Evolutionary conservation across 495 filamentous ascomycete genomes (phyloP), one percentile per base, ranked within the genome.

Genomic region (Trichoderma erinaceum): DNA sequence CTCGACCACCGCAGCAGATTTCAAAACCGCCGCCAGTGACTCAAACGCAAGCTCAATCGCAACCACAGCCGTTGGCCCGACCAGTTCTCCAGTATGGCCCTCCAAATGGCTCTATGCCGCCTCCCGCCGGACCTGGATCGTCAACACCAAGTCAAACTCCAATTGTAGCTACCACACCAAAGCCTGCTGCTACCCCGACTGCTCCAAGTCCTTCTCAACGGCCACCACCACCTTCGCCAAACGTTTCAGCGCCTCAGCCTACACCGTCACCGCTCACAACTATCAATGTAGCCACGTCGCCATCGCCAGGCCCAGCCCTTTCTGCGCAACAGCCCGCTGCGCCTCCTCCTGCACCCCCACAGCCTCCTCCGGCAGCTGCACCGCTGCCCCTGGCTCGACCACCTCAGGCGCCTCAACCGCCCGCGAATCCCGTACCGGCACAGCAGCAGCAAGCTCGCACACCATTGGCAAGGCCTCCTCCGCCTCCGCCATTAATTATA

Each of bases 61-160:
- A 66, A 13, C 43, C 65, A 18, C 65, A 66, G 6, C 65, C 65
- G 65, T 41, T 32, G 8, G 15, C 77, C 41, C 84, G 86, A 41
- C 88, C 88, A 16, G 84, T 91, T 70, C 79, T 91, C 44, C 90
- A 92, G 71, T 92, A 92, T 75, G 87, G 87, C 2, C 88, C 85
- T 48, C 85, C 85, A 11, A 82, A 84, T 52, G 85, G 85, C 29
- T 81, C 80, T 48, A 81, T 85, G 80, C 83, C 78, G 44, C 82
- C 80, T 63, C 80, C 78, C 41, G 82, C 82, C 38, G 82, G 85
- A 68, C 78, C 80, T 13, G 79, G 77, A 56, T 78, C 83, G 38
- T 74, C 79, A n/a, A 78, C 73, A 18, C 64, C 70, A 13, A 35
- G n/a, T 10, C 15, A 38, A 23, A 29, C 50, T 16, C 58, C 48